Base-by-base conservation (phyloP, 805 yeast species). In the Zygosaccharomyces bailii region DNA sequence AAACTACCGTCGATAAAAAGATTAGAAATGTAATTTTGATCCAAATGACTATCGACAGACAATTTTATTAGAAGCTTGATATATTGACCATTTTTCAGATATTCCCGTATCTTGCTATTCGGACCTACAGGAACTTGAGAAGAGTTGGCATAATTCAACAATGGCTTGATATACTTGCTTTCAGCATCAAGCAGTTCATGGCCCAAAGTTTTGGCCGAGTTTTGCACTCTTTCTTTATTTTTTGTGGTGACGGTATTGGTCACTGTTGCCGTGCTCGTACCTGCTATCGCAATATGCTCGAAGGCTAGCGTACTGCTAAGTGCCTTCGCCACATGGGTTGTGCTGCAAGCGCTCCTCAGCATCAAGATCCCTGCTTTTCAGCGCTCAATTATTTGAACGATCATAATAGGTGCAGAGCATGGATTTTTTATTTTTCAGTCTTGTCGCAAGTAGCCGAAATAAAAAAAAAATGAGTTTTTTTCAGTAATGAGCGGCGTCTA, bases 401-500 rank as follows among this genome's bases (percentile, higher is more conserved):
- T 27, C 31, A 27, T 27, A 27, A n/a, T 27, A 27, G 31, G 10
- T 7, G 31, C 13, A 27, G 11, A 37, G 11, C 14, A 16, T 16
- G 11, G 4, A 34, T 20, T 24, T 25, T 25, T 37, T 37, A 24
- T 37, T 37, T 37, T 37, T 37, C 31, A 24, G 17, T 16, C 16
- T 19, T 24, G n/a, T 14, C 17, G 10, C 13, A 37, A 16, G 21
- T 37, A 19, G 23, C 40, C 40, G 40, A 37, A 16, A 24, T 9
- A 32, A 24, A 20, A 37, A 37, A 37, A 23, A 21, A 9, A 14
- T 5, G 40, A 14, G 16, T 20, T 17, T 37, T 37, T 37, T 37
- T 9, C n/a, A 14, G 11, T 7, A 36, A 14, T 9, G 16, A 16
- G 17, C 14, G 10, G 13, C 24, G 8, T n/a, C 20, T 66, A 74